Evolutionary conservation across 495 filamentous ascomycete species (phyloP), one percentile per base, ranked within the genome.

Genomic region (Bacidia gigantensis): DNA sequence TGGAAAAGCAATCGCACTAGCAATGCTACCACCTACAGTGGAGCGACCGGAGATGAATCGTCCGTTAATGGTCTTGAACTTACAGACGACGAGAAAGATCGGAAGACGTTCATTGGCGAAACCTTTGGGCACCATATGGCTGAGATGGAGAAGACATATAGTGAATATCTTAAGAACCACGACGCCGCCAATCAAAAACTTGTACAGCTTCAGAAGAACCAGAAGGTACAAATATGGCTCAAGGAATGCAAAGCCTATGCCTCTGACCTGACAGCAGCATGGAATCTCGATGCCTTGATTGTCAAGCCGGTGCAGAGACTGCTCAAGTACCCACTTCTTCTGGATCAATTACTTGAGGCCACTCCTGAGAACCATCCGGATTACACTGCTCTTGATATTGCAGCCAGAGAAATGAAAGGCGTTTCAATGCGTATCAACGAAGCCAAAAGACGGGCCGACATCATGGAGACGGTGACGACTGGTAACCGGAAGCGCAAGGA

Each of bases 281-380:
- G 93, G 93, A 82, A 93, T 61, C 67, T 99, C 46, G 88, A 95
- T 63, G 89, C 92, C 3, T 70, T 99, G 29, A 75, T 99, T 12
- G 87, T 99, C 53, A 99, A 99, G 65, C 92, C 92, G 9, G 83
- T 90, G 57, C 92, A 99, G 67, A 77, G 92, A 29, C 79, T 97
- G 26, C 74, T 87, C 25, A 95, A 94, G 57, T 99, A 96, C 59
- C 89, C 88, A 1, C 79, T 95, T 11, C 72, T 99, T 23, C 72
- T 99, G 35, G 74, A 73, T 5, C 75, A 87, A 52, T 72, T 97
- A 0, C 73, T 90, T 22, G 81, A 90, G 51, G 75, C 77, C 40
- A 97, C 93, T 0, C 82, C 86, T 0, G 65, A 67, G 10, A 80
- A 85, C 49, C 92, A 99, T 60, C 87, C 90, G 0, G 92, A 99